These are phyloP conservation scores for Pichia kudriavzevii DNA, from an alignment of 1,139 yeast genomes.

Conservation along the genomic window DNA sequence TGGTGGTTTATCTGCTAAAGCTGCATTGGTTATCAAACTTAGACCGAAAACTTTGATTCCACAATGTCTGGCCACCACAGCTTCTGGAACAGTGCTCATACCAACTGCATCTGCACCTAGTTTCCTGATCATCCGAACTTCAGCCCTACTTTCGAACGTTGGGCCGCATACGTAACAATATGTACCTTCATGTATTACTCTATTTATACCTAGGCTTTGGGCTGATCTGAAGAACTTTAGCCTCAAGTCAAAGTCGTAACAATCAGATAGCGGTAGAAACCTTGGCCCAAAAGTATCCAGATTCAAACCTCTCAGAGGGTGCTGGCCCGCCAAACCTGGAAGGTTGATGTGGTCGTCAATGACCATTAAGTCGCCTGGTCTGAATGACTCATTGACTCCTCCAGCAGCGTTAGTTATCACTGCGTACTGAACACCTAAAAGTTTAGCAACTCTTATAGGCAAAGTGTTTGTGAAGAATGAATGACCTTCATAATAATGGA, in stretches of 20 bases:
- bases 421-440: constrained; percentile 52
- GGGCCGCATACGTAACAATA: constrained; percentile 89
- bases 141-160: constrained; percentile 89
- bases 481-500: constrained; percentile 91
- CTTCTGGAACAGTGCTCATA: constrained; percentile 97
- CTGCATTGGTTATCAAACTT: constrained; percentile 79
- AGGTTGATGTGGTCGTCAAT: constrained; percentile 81
- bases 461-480: constrained; percentile 72
- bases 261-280: constrained; percentile 82
- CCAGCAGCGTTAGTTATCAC: constrained; percentile 95
- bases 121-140: constrained; percentile 62
- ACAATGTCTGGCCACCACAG: constrained; percentile 82
- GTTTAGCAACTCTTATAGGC: constrained; percentile 71
- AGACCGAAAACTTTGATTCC: constrained; percentile 78
- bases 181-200: constrained; percentile 78
- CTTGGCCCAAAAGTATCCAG: constrained; percentile 76
- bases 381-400: constrained; percentile 58
- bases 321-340: constrained; percentile 85
- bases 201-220: constrained; percentile 35
- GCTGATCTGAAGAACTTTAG: constrained; percentile 49
- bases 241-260: constrained; percentile 72
- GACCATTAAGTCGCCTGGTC: constrained; percentile 87
- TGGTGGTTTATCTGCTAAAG: constrained; percentile 69
- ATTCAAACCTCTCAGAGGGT: constrained; percentile 86
- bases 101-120: constrained; percentile 95